Evolutionary conservation across 495 filamentous ascomycete species (phyloP).

Genomic region (Daldinia vernicosa): DNA sequence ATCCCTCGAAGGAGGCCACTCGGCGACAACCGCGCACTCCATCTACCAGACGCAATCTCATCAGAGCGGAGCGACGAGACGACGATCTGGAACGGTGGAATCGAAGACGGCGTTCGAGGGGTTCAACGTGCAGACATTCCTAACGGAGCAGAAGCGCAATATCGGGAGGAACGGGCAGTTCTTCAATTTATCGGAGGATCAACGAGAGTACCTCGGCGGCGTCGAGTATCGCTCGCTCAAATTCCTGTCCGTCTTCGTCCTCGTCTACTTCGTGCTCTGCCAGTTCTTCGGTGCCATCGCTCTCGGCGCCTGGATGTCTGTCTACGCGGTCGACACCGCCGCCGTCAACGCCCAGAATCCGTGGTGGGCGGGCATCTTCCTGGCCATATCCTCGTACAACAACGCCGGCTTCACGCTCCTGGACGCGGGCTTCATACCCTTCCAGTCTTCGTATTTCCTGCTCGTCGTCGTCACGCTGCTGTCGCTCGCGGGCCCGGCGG

Average conservation of each 20-base stretch:
- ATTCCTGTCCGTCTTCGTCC: slow-evolving; percentile 71
- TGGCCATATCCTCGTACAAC: slow-evolving; percentile 74
- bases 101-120: slow-evolving; percentile 31
- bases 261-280: slow-evolving; percentile 71
- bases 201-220: slow-evolving; percentile 73
- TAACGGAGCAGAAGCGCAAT: slow-evolving; percentile 42
- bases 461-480: slow-evolving; percentile 74
- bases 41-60: slow-evolving; percentile 44
- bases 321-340: slow-evolving; percentile 61
- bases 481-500: slow-evolving; percentile 79
- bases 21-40: slow-evolving; percentile 37
- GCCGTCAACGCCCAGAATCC: slow-evolving; percentile 65
- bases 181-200: slow-evolving; percentile 65
- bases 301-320: slow-evolving; percentile 71
- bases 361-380: slow-evolving; percentile 70
- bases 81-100: slow-evolving; percentile 33
- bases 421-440: slow-evolving; percentile 75
- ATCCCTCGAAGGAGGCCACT: slow-evolving; percentile 19
- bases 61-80: slow-evolving; percentile 37
- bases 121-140: slow-evolving; percentile 43
- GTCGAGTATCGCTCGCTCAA: slow-evolving; percentile 74
- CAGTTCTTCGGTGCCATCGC: slow-evolving; percentile 71
- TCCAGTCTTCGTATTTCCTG: slow-evolving; percentile 67
- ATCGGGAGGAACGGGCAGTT: slow-evolving; percentile 75
- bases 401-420: slow-evolving; percentile 83